Evolutionary conservation across 2,329 filamentous ascomycete species (phyloP), one percentile per base, ranked within the genome.

Genomic region (Aspergillus ruber): DNA sequence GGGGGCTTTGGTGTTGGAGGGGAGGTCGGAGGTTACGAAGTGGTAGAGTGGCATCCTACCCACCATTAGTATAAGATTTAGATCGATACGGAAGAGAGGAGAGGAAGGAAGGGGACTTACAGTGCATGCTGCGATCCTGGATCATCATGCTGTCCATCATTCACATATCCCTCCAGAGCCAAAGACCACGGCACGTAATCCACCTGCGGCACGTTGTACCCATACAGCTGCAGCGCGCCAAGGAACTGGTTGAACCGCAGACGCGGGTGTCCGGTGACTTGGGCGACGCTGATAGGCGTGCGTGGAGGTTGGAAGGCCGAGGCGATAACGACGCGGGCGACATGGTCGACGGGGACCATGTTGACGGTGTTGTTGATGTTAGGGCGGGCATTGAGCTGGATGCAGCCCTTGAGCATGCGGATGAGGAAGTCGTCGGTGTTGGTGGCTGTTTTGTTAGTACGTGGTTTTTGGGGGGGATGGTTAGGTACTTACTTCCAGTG

Each of bases 351-450:
- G 0, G 91, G 90, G 0, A 95, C 86, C 66, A 85, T 82, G 72
- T 96, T 97, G 67, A 96, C 82, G 0, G 88, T 88, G 73, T 95
- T 97, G 64, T 76, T 70, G 56, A 96, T 94, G 56, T 80, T 78
- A 1, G 90, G 91, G 0, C 88, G 78, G 2, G 77, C 76, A 2
- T 73, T 73, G 2, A 96, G 75, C 68, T 97, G 90, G 44, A 95
- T 74, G 60, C 89, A 95, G 48, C 89, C 90, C 72, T 96, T 95
- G 48, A 85, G 72, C 71, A 96, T 81, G 35, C 91, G 82, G 54
- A 95, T 80, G 6, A 97, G 72, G 74, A 96, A 97, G 68, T 96
- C 91, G 61, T 97, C 91, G 1, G 84, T 90, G 66, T 85, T 88
- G 64, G 73, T 86, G 52, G 59, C 54, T 57, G 44, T 21, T 40